A percentile compares a stretch with the other conserved stretches of the same genome.
Conservation (phyloP, 2,329 filamentous ascomycete species). For the Dendryphion nanum region DNA sequence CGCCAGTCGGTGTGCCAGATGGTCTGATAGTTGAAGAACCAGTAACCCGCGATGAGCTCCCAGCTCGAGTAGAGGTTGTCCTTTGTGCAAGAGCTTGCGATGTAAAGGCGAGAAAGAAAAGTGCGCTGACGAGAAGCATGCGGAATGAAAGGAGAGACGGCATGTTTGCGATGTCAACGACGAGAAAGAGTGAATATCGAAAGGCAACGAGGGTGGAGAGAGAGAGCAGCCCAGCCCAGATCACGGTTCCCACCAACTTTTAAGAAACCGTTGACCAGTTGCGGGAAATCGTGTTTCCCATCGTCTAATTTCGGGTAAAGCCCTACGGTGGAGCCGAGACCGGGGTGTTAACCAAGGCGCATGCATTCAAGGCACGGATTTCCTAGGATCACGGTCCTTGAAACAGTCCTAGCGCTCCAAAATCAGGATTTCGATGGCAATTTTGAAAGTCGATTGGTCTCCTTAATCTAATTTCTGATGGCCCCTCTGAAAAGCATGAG, state of each 20-base stretch:
- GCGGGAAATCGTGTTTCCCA: slow-evolving; percentile 19
- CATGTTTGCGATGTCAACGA: slow-evolving; percentile 26
- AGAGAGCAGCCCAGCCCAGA: slow-evolving; percentile 7
- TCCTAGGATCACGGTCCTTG: slow-evolving; percentile 16
- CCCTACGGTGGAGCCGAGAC: slow-evolving; percentile 15
- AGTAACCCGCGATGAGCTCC: too few relatives aligned
- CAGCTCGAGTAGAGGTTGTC: slow-evolving; percentile 9
- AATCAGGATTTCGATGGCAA: slow-evolving; percentile 21
- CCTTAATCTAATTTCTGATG: slow-evolving; percentile 29
- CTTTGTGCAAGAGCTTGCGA: slow-evolving; percentile 29
- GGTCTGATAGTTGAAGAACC: not conserved
- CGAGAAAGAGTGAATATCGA: slow-evolving; percentile 11
- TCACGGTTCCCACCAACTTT: slow-evolving; percentile 10
- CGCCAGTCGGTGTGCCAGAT: slow-evolving; percentile 1
- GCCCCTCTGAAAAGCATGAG: slow-evolving; percentile 1
- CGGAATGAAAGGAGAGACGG: slow-evolving; percentile 31
- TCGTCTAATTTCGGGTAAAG: slow-evolving; percentile 36
- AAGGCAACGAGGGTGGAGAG: slow-evolving; percentile 15
- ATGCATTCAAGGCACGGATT: slow-evolving; percentile 3
- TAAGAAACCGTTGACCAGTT: slow-evolving; percentile 6
- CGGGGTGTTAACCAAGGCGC: slow-evolving; percentile 22
- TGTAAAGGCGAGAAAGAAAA: slow-evolving; percentile 26
- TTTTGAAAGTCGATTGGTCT: slow-evolving; percentile 17
- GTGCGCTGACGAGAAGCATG: slow-evolving; percentile 22
- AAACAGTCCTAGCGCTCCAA: slow-evolving; percentile 17